phyloP scores from a whole-genome alignment of 805 yeast genomes.

The Danielozyma ontarioensis region DNA sequence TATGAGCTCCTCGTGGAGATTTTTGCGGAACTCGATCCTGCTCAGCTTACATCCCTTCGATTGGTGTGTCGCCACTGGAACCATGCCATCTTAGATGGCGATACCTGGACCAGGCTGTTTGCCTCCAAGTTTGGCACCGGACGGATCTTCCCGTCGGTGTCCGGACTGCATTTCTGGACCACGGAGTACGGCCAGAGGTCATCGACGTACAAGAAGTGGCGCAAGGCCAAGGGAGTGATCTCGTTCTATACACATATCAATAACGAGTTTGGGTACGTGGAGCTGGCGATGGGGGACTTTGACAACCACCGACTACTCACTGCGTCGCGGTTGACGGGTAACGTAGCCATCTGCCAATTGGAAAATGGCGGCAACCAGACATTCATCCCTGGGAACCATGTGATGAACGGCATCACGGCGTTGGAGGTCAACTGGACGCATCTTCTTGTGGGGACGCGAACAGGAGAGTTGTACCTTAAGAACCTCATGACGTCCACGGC shows the following conservation, averaged over 20 bases:
- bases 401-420: slow-evolving; percentile 11
- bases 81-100: slow-evolving; percentile 36
- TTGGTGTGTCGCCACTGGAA: slow-evolving; percentile 49
- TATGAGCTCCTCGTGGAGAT: slow-evolving; percentile 41
- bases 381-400: slow-evolving; percentile 28
- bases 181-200: slow-evolving; percentile 41
- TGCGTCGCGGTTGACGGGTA: slow-evolving; percentile 21
- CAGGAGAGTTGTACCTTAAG: slow-evolving; percentile 27
- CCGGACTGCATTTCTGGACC: slow-evolving; percentile 43
- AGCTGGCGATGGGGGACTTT: slow-evolving; percentile 20
- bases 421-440: slow-evolving; percentile 28
- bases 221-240: slow-evolving; percentile 25
- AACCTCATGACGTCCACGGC: slow-evolving; percentile 30
- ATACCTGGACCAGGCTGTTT: slow-evolving; percentile 47
- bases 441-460: slow-evolving; percentile 20
- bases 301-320: slow-evolving; percentile 20
- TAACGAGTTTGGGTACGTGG: slow-evolving; percentile 20
- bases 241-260: slow-evolving; percentile 25
- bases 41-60: slow-evolving; percentile 34
- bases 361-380: slow-evolving; percentile 33
- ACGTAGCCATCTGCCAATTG: slow-evolving; percentile 26
- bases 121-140: slow-evolving; percentile 31
- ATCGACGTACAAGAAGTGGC: slow-evolving; percentile 32
- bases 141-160: slow-evolving; percentile 36
- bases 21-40: slow-evolving; percentile 43